Conservation (phyloP, 176 grass and related monocot species). For the Hordeum marinum region DNA sequence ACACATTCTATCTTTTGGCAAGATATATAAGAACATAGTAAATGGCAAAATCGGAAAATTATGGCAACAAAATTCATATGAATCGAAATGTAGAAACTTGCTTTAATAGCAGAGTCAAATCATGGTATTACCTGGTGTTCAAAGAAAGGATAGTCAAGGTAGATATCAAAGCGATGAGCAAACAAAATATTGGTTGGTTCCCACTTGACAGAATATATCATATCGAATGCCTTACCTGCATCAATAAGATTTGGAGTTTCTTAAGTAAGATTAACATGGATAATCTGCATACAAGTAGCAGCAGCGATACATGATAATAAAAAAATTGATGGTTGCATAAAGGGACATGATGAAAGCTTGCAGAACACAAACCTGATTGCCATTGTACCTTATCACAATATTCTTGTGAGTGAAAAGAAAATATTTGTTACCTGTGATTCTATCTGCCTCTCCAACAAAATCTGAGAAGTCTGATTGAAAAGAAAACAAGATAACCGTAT, state of each 20-base stretch:
- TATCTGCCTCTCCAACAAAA: constrained; percentile 87
- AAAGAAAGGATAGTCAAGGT: constrained; percentile 79
- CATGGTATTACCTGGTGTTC: constrained; percentile 57
- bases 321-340: background rate
- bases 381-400: constrained; percentile 75
- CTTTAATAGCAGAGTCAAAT: constrained; percentile 1
- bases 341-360: background rate
- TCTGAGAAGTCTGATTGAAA: constrained; percentile 39
- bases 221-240: constrained; percentile 51
- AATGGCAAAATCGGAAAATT: background rate
- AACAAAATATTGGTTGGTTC: constrained; percentile 53
- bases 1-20: background rate
- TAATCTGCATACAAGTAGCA: constrained; percentile 46
- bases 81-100: background rate
- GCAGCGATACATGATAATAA: constrained; percentile 1
- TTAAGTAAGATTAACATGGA: constrained; percentile 85
- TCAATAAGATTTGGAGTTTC: constrained; percentile 76
- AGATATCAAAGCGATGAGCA: constrained; percentile 68
- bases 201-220: constrained; percentile 80
- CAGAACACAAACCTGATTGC: constrained; percentile 59
- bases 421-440: constrained; percentile 75
- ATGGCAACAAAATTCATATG: background rate
- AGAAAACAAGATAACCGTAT: constrained; percentile 13
- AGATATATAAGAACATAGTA: background rate
- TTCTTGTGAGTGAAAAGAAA: constrained; percentile 92